Percentiles rank a stretch among this genome's conserved stretches.
Evolutionary conservation across 352 stramenopile species (phyloP).

Genomic region (Peronosclerospora sorghi): DNA sequence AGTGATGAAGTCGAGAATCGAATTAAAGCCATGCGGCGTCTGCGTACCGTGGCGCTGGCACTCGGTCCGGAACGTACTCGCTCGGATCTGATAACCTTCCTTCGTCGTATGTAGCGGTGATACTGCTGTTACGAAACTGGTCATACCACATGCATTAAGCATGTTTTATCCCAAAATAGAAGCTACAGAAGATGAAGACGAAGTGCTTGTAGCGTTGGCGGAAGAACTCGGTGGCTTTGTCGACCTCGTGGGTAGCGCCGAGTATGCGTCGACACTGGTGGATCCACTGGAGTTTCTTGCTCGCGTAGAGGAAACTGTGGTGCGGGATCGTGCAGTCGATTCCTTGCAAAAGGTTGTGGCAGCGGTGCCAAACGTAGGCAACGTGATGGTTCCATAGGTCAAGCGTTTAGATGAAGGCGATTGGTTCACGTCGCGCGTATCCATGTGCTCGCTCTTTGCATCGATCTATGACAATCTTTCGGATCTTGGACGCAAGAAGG

Average conservation of each 20-base stretch:
- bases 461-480: conserved; percentile 52
- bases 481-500: conserved; percentile 56
- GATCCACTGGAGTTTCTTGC: conserved; percentile 87
- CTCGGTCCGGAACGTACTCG: conserved; percentile 78
- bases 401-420: conserved; percentile 75
- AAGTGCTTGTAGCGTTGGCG: conserved; percentile 87
- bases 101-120: conserved; percentile 61
- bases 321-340: conserved; percentile 75
- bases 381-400: conserved; percentile 62
- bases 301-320: conserved; percentile 89
- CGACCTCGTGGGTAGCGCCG: conserved; percentile 71
- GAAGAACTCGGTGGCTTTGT: conserved; percentile 87
- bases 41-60: conserved; percentile 86
- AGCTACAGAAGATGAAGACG: conserved; percentile 88
- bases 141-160: too few relatives aligned
- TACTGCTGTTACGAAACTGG: too few relatives aligned
- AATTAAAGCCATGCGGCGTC: conserved; percentile 90
- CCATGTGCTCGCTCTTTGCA: conserved; percentile 76
- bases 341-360: conserved; percentile 64
- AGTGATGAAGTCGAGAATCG: conserved; percentile 86
- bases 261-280: conserved; percentile 58
- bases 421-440: conserved; percentile 85
- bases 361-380: conserved; percentile 46
- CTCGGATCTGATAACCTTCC: conserved; percentile 82
- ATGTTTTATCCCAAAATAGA: too few relatives aligned